phyloP scores from a whole-genome alignment of 2,329 filamentous ascomycete genomes.

The Fusarium neocosmosporiellum region DNA sequence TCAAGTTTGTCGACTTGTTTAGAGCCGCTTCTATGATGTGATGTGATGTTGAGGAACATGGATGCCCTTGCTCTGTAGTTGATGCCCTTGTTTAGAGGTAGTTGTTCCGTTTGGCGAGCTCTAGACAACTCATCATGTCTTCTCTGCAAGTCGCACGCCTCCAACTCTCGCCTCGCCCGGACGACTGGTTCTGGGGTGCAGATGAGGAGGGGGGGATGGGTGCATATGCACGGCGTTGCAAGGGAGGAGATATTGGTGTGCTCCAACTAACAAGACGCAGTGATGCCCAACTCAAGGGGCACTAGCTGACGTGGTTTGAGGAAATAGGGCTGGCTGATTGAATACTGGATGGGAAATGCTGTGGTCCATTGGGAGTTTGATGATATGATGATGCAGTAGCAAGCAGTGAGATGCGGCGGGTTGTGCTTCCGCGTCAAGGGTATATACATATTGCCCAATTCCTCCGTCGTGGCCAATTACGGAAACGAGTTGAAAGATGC shows the following conservation, averaged over 20 bases:
- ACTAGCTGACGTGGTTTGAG: slow-evolving; percentile 29
- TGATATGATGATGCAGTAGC: not conserved
- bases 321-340: slow-evolving; percentile 9
- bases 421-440: not conserved
- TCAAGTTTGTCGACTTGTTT: slow-evolving; percentile 28
- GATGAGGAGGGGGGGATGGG: slow-evolving; percentile 5
- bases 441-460: not conserved
- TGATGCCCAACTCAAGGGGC: slow-evolving; percentile 40
- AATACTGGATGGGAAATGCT: not conserved
- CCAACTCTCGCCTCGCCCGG: slow-evolving; percentile 19
- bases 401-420: not conserved
- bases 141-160: slow-evolving; percentile 4
- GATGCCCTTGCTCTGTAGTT: slow-evolving; percentile 10
- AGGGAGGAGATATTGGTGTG: not conserved
- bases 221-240: slow-evolving; percentile 13
- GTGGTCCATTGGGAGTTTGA: not conserved
- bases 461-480: not conserved
- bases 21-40: slow-evolving; percentile 2
- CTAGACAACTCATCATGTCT: not conserved
- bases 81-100: slow-evolving; percentile 7
- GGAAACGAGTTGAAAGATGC: not conserved
- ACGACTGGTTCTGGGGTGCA: slow-evolving; percentile 36
- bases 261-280: slow-evolving; percentile 28
- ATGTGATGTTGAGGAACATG: slow-evolving; percentile 20
- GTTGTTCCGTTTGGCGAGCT: not conserved